Base-by-base conservation (phyloP, 2,329 filamentous ascomycete species). In the Colletotrichum euphorbiae region DNA sequence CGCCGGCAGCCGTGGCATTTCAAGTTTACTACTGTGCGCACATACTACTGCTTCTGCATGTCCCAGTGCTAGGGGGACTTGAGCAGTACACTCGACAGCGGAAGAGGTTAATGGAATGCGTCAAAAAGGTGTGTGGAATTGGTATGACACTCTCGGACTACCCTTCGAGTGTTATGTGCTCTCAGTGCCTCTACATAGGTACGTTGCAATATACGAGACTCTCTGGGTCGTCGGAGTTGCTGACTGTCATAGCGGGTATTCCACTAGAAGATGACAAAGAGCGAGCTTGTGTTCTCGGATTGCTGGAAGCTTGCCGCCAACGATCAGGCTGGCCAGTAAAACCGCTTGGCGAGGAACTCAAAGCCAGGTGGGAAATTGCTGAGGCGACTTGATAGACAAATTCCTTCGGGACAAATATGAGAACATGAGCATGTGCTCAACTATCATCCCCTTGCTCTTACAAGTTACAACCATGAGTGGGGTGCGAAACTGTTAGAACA, bases 161-260 rank as follows among this genome's bases (percentile, higher is more conserved):
- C 48, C 71, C 72, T 3, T 73, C 72, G 0, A 73, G 71, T 31
- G 66, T 73, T 56, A 64, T 74, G 64, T 73, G 67, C 40, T 74
- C 72, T 17, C 74, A 77, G 31, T 71, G 69, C 24, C 48, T 72
- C 13, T 73, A 69, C 19, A 72, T 73, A 13, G 72, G 71, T 71
- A 55, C 11, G 70, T 50, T 3, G 28, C 33, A 12, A 12, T 28
- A 12, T 11, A 13, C 4, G 11, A 12, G 9, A 9, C 5, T 13
- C 17, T 12, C 4, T 6, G 5, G 17, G 4, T 1, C 13, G 7
- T n/a, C 24, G 4, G 3, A n/a, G 5, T 1, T 21, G 24, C 62
- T 66, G 7, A 58, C 12, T 17, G 3, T 19, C 21, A 7, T 43
- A 69, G 66, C 67, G 3, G 67, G 67, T 3, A 62, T 69, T 17